phyloP scores from a whole-genome alignment of 805 yeast species.

The Saccharomycopsis sp. region DNA sequence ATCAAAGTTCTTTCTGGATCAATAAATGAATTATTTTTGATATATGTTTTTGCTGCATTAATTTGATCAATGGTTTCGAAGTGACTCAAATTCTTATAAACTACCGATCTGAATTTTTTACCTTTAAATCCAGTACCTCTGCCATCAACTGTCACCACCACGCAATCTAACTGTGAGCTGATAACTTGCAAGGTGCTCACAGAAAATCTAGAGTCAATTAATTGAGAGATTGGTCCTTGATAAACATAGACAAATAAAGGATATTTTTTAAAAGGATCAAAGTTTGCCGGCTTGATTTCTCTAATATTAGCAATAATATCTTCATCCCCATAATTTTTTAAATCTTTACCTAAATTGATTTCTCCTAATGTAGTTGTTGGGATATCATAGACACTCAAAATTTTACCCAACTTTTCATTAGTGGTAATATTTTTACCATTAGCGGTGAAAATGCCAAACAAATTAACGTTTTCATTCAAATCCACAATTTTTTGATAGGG shows the following conservation, averaged over 20 bases:
- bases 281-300: slow-evolving; percentile 70
- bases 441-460: slow-evolving; percentile 25
- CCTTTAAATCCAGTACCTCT: slow-evolving; percentile 94
- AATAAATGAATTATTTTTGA: slow-evolving; percentile 31
- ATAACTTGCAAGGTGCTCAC: slow-evolving; percentile 64
- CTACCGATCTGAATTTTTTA: slow-evolving; percentile 61
- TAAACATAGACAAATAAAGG: slow-evolving; percentile 86
- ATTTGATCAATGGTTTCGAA: slow-evolving; percentile 84
- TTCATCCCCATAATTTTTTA: slow-evolving; percentile 26
- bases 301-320: slow-evolving; percentile 48
- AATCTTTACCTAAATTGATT: slow-evolving; percentile 41
- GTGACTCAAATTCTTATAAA: slow-evolving; percentile 72
- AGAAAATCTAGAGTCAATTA: slow-evolving; percentile 52
- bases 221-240: slow-evolving; percentile 94
- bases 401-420: slow-evolving; percentile 33
- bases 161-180: slow-evolving; percentile 66
- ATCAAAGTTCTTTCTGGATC: slow-evolving; percentile 49
- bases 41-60: slow-evolving; percentile 67
- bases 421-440: slow-evolving; percentile 32
- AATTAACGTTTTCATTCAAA: slow-evolving; percentile 27
- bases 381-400: slow-evolving; percentile 36
- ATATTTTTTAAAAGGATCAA: slow-evolving; percentile 39
- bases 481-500: slow-evolving; percentile 71
- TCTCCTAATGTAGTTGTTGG: slow-evolving; percentile 50
- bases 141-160: slow-evolving; percentile 93